Evolutionary conservation across 768 basidiomycete species (phyloP).

Genomic region (Panaeolus papilionaceus): DNA sequence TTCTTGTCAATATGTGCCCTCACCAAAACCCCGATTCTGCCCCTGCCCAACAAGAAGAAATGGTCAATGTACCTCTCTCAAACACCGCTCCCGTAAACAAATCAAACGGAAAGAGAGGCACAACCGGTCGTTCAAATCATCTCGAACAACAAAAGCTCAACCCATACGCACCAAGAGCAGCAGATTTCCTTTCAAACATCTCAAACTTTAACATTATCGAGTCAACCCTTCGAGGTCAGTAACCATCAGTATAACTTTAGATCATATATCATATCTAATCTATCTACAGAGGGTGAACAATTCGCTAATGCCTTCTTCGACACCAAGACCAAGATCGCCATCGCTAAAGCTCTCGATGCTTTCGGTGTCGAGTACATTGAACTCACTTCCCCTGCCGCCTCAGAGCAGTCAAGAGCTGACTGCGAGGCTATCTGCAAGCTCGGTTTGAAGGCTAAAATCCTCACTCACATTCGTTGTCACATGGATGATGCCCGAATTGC

Average conservation of each 20-base stretch:
- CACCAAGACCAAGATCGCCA: constrained; percentile 99
- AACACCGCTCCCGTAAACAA: constrained; percentile 43
- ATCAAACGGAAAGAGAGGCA: constrained; percentile 51
- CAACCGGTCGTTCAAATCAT: constrained; percentile 41
- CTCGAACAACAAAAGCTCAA: constrained; percentile 57
- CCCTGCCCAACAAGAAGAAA: constrained; percentile 56
- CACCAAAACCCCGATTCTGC: constrained; percentile 57
- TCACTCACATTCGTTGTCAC: constrained; percentile 99
- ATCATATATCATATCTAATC: constrained; percentile 12
- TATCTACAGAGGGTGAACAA: constrained; percentile 88
- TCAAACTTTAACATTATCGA: constrained; percentile 97
- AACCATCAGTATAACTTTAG: constrained; percentile 17
- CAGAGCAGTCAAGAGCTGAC: constrained; percentile 91
- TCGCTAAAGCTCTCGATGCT: constrained; percentile 96
- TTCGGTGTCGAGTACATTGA: constrained; percentile 99
- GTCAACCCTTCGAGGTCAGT: constrained; percentile 90
- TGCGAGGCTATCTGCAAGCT: constrained; percentile 99
- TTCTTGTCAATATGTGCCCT: constrained; percentile 62
- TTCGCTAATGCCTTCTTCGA: constrained; percentile 99
- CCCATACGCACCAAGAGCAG: constrained; percentile 89
- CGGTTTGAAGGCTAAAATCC: constrained; percentile 93
- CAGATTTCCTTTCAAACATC: constrained; percentile 91
- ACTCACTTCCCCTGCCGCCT: constrained; percentile 96
- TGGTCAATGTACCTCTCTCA: constrained; percentile 73
- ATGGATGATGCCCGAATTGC: constrained; percentile 99